These are phyloP conservation scores for Talaromyces sp. DNA, from an alignment of 2,329 filamentous ascomycete species.

Conservation along the genomic window DNA sequence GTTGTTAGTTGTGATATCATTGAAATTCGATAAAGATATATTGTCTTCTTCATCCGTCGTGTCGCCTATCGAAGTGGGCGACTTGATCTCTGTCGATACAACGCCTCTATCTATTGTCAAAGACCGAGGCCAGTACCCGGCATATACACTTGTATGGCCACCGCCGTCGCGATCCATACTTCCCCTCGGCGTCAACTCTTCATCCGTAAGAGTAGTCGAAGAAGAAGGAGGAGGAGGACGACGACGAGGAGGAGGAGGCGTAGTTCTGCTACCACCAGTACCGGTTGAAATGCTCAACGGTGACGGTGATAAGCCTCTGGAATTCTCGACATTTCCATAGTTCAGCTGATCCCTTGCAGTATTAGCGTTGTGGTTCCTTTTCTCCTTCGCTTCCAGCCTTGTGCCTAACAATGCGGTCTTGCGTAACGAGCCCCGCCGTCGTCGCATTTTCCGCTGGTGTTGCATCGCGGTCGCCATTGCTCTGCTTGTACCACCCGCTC, in stretches of 20 bases:
- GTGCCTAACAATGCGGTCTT: conserved; percentile 79
- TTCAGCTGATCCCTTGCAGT: conserved; percentile 10
- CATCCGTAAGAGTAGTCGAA: neutral
- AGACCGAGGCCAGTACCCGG: conserved; percentile 8
- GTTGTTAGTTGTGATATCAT: conserved; percentile 22
- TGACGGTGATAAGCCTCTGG: neutral
- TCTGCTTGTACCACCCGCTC: conserved; percentile 42
- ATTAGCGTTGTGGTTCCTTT: conserved; percentile 19
- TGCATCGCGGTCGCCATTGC: conserved; percentile 49
- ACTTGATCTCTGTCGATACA: conserved; percentile 29
- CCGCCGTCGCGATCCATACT: conserved; percentile 21
- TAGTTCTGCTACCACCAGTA: neutral
- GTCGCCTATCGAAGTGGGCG: conserved; percentile 53
- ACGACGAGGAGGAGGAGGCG: neutral
- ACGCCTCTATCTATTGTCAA: conserved; percentile 12
- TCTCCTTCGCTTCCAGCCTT: conserved; percentile 35
- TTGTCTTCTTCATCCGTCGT: conserved; percentile 82
- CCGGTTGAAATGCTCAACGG: neutral
- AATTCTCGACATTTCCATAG: conserved; percentile 7
- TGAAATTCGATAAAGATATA: conserved; percentile 59
- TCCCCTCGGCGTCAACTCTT: conserved; percentile 13
- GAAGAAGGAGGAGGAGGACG: neutral
- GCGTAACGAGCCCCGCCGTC: conserved; percentile 76
- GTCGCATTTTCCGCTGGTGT: conserved; percentile 56
- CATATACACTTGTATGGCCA: conserved; percentile 14